These are phyloP conservation scores for Panicum miliaceum DNA, from an alignment of 176 grass and related monocot genomes.

Conservation along the genomic window DNA sequence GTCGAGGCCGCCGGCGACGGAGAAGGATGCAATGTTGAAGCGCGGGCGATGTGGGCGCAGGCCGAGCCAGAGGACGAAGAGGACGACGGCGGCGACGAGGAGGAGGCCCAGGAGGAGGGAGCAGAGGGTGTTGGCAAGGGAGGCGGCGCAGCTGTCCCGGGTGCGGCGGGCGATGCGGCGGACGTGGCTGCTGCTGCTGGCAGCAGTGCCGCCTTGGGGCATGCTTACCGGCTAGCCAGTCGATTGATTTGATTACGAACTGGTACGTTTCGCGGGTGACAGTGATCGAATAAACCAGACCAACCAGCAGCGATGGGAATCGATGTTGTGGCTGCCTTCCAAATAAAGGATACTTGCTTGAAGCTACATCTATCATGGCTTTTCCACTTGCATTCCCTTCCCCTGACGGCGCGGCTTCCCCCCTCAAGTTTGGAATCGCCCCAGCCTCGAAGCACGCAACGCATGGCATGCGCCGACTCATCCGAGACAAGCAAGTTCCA, in stretches of 20 bases:
- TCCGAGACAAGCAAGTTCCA: not conserved
- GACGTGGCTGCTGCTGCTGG: not conserved
- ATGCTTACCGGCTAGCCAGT: not conserved
- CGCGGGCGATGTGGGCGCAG: conserved; percentile 54
- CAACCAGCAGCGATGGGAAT: not conserved
- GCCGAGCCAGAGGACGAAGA: conserved; percentile 64
- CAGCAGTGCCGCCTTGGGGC: not conserved
- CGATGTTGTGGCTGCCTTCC: no score
- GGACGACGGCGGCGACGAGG: conserved; percentile 41
- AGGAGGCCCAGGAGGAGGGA: conserved; percentile 50
- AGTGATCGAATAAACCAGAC: not conserved
- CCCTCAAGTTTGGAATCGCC: not conserved
- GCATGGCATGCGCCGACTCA: no score
- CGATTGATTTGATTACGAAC: not conserved
- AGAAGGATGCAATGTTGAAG: conserved; percentile 48
- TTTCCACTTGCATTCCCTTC: no score
- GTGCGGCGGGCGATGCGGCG: conserved; percentile 31
- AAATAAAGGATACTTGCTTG: no score
- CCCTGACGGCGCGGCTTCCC: not conserved
- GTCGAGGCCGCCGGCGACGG: conserved; percentile 22
- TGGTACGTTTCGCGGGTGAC: no score
- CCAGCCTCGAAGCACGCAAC: not conserved
- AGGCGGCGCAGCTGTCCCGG: conserved; percentile 1
- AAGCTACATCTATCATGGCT: no score
- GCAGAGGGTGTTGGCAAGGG: conserved; percentile 55